Percentiles rank a stretch among this genome's conserved stretches.
Evolutionary conservation across 768 basidiomycete genomes (phyloP).

Genomic region (Suillus fuscotomentosus): DNA sequence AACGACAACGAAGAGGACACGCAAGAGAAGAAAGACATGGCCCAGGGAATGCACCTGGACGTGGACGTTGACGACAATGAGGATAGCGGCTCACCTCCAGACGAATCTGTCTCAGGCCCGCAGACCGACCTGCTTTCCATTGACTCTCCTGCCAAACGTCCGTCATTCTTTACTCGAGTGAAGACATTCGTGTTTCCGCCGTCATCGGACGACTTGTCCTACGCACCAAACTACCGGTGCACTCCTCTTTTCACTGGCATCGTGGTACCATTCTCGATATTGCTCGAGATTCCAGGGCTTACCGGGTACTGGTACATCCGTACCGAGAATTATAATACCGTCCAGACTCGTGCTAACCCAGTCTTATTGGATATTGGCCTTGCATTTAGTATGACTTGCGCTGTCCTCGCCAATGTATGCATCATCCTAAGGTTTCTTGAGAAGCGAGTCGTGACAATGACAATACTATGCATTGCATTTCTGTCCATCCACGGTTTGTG

Average conservation of each 20-base stretch:
- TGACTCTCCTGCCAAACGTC: background rate
- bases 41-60: background rate
- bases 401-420: constrained; percentile 63
- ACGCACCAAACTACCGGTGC: constrained; percentile 58
- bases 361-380: constrained; percentile 58
- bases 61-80: background rate
- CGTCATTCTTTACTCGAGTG: background rate
- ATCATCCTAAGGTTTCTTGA: constrained; percentile 75
- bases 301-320: constrained; percentile 75
- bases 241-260: constrained; percentile 68
- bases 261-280: constrained; percentile 71
- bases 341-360: constrained; percentile 55
- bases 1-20: background rate
- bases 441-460: constrained; percentile 57
- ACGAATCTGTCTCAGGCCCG: background rate
- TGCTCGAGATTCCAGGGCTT: constrained; percentile 80
- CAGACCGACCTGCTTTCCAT: background rate
- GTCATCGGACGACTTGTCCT: constrained; percentile 27
- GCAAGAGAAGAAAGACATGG: background rate
- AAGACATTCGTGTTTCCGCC: constrained; percentile 15
- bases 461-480: constrained; percentile 59
- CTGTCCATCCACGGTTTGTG: constrained; percentile 68
- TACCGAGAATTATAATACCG: constrained; percentile 37
- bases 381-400: constrained; percentile 65
- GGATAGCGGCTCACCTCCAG: background rate